Percentiles rank a stretch among this genome's conserved stretches.
phyloP scores from a whole-genome alignment of 805 yeast genomes.

The Brettanomyces sp. region DNA sequence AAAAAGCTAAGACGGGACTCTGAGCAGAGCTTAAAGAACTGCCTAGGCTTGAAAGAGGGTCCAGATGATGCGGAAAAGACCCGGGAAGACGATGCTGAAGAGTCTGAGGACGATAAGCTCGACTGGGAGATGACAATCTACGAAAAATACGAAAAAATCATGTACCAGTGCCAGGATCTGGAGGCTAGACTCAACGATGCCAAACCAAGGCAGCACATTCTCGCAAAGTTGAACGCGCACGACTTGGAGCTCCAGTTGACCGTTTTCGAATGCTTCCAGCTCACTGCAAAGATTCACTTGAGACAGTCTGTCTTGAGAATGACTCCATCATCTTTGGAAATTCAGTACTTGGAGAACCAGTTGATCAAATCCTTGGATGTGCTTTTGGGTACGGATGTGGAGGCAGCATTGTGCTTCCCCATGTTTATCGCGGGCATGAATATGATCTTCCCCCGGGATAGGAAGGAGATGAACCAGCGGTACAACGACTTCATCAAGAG shows the following conservation, averaged over 20 bases:
- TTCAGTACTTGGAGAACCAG: conserved; percentile 48
- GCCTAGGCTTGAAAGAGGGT: not conserved
- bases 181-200: conserved; percentile 41
- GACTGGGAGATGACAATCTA: not conserved
- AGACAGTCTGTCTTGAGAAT: conserved; percentile 53
- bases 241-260: conserved; percentile 62
- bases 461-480: conserved; percentile 40
- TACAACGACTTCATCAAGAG: conserved; percentile 48
- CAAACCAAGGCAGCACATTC: conserved; percentile 42
- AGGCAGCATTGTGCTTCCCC: conserved; percentile 68
- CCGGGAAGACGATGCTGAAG: conserved; percentile 6
- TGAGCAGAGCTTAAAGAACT: not conserved
- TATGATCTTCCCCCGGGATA: conserved; percentile 42
- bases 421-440: conserved; percentile 70
- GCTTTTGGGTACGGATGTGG: conserved; percentile 56
- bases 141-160: conserved; percentile 22
- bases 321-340: conserved; percentile 55
- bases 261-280: conserved; percentile 61
- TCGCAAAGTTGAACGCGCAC: conserved; percentile 26
- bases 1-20: not conserved
- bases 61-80: conserved; percentile 3
- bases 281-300: conserved; percentile 58
- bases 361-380: conserved; percentile 49
- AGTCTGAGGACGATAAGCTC: not conserved
- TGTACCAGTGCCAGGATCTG: conserved; percentile 28